Evolutionary conservation across 1,139 yeast species (phyloP), one percentile per base, ranked within the genome.

Genomic region (Blastobotrys illinoisensis): DNA sequence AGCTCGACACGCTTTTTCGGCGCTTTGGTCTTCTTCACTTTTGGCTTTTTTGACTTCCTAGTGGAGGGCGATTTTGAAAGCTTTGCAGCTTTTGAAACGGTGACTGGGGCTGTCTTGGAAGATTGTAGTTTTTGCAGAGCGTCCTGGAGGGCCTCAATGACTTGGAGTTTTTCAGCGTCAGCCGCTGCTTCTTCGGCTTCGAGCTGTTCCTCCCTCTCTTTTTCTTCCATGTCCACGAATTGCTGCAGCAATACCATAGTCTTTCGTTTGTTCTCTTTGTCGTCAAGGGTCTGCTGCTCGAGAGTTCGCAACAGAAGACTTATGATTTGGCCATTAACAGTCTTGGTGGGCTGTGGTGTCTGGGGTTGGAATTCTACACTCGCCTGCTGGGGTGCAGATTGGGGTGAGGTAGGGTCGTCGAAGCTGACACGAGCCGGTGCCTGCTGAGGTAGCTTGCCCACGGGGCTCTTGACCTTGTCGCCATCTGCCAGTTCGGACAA

Each of bases 131-230:
- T 53, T 40, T 53, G 54, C 24, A 51, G 45, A 11, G 49, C 52
- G 21, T 51, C 44, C 16, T 51, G 52, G 18, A 54, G 43, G 5
- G 54, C 52, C 2, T 46, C 53, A 28, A 54, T 26, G 3, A 54
- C 44, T 11, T 52, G 47, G n/a, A 51, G 51, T 9, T 52, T 48
- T 9, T 43, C 21, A 14, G 46, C 40, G 1, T 24, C 11, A 14
- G 48, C 26, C 4, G 44, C 18, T 3, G 18, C 49, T 3, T 24
- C 45, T 19, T 32, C 49, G 1, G 45, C 28, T 20, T 44, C 46
- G 26, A n/a, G 46, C 9, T 18, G 26, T 7, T 44, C 46, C n/a
- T 44, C 46, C 14, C 24, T 14, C 24, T 20, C 23, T 11, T 44
- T n/a, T n/a, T n/a, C 23, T 4, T 44, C 46, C 24, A 23, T n/a